Percentiles rank a stretch among this genome's conserved stretches.
Evolutionary conservation across 2,329 filamentous ascomycete genomes (phyloP).

Genomic region (Pseudonectria buxi): DNA sequence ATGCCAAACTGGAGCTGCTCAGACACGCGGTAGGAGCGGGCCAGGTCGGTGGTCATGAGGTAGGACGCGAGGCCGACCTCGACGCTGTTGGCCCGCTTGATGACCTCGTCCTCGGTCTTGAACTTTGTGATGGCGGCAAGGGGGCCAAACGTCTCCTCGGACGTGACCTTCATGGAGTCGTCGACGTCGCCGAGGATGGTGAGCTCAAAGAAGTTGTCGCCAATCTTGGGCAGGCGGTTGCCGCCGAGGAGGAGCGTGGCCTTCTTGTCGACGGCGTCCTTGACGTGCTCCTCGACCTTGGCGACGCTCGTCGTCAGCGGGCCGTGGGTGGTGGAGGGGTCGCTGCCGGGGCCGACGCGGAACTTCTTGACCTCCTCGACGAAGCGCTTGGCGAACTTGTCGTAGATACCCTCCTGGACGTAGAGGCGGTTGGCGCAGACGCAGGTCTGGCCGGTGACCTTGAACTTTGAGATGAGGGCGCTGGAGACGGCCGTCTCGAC

Average conservation of each 20-base stretch:
- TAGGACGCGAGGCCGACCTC: slow-evolving; percentile 60
- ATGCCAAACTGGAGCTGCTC: slow-evolving; percentile 64
- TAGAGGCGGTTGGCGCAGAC: slow-evolving; percentile 76
- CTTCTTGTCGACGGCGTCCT: slow-evolving; percentile 57
- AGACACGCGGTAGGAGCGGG: slow-evolving; percentile 57
- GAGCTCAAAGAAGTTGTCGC: slow-evolving; percentile 63
- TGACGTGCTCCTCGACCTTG: slow-evolving; percentile 59
- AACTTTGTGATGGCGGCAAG: slow-evolving; percentile 58
- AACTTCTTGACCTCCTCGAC: slow-evolving; percentile 62
- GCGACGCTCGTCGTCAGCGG: slow-evolving; percentile 51
- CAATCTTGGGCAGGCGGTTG: slow-evolving; percentile 54
- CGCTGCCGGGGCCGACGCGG: slow-evolving; percentile 56
- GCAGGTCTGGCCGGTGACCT: slow-evolving; percentile 84
- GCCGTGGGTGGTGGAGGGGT: slow-evolving; percentile 62
- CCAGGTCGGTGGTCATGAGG: slow-evolving; percentile 61
- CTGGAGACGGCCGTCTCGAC: slow-evolving; percentile 58
- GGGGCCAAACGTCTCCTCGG: slow-evolving; percentile 61
- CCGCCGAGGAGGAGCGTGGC: slow-evolving; percentile 58
- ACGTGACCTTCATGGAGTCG: slow-evolving; percentile 48
- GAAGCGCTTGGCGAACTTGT: slow-evolving; percentile 58
- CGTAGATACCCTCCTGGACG: slow-evolving; percentile 65
- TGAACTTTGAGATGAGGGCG: slow-evolving; percentile 75
- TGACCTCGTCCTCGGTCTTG: slow-evolving; percentile 58
- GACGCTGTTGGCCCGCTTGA: slow-evolving; percentile 53
- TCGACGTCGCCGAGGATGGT: slow-evolving; percentile 57